Percentiles rank a stretch among this genome's conserved stretches.
These are phyloP conservation scores for Thelephora ganbajun DNA, from an alignment of 768 basidiomycete genomes.

Conservation along the genomic window DNA sequence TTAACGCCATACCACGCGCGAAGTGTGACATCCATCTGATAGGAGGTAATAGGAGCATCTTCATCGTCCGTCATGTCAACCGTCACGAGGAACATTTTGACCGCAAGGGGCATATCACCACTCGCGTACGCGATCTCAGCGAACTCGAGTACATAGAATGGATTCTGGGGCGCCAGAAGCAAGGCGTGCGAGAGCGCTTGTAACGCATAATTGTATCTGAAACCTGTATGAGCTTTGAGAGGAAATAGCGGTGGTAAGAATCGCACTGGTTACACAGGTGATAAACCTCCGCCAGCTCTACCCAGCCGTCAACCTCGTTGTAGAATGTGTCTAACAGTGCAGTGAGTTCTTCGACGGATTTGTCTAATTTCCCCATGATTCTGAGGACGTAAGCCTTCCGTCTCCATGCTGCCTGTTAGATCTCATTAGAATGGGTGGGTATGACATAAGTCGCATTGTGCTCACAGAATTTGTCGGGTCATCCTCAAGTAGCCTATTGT, in stretches of 20 bases:
- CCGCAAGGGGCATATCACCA: conserved; percentile 57
- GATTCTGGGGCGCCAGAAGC: conserved; percentile 75
- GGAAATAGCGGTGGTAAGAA: neutral
- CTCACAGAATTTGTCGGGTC: conserved; percentile 64
- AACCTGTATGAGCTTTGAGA: neutral
- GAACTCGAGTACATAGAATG: conserved; percentile 68
- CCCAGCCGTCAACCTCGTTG: conserved; percentile 78
- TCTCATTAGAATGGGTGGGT: neutral
- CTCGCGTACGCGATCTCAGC: conserved; percentile 83
- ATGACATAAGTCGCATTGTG: neutral
- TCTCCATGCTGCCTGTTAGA: conserved; percentile 54
- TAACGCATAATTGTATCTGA: conserved; percentile 59
- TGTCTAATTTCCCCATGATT: conserved; percentile 44
- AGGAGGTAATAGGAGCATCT: conserved; percentile 34
- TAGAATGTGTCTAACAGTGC: conserved; percentile 78
- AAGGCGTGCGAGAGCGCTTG: conserved; percentile 73
- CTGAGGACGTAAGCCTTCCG: conserved; percentile 66
- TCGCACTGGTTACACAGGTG: conserved; percentile 60
- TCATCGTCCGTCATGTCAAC: conserved; percentile 71
- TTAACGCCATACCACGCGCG: conserved; percentile 81
- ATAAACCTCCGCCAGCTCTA: conserved; percentile 75
- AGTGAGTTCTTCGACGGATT: conserved; percentile 57
- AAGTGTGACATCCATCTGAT: conserved; percentile 36
- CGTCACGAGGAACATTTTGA: conserved; percentile 67
- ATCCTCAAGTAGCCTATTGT: conserved; percentile 40